A percentile compares a stretch with the other conserved stretches of the same genome.
phyloP scores from a whole-genome alignment of 306 rosid species.

The Cicer yamashitae region DNA sequence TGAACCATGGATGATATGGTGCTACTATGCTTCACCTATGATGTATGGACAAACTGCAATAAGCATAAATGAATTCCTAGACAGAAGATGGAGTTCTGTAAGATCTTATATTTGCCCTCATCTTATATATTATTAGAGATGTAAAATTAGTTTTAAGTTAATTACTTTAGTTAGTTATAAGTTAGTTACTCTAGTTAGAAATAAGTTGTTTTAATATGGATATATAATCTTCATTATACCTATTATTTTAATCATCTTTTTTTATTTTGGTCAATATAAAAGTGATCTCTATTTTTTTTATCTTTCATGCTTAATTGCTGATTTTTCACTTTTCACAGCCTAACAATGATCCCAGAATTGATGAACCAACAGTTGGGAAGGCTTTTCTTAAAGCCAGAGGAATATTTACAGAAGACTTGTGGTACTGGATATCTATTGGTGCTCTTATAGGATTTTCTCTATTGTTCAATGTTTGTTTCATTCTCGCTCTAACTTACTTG shows the following conservation, averaged over 20 bases:
- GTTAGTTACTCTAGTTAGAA: too few relatives aligned
- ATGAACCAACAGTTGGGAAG: conserved; percentile 69
- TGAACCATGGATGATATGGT: conserved; percentile 84
- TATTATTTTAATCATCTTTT: too few relatives aligned
- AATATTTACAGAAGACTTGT: conserved; percentile 55
- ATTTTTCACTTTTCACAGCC: conserved; percentile 50
- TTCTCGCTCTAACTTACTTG: conserved; percentile 63
- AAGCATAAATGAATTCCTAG: conserved; percentile 81
- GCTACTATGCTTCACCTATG: conserved; percentile 82
- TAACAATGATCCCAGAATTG: conserved; percentile 40
- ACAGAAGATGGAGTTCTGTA: conserved; percentile 80
- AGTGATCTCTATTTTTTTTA: too few relatives aligned
- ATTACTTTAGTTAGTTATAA: too few relatives aligned
- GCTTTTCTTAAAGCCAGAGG: conserved; percentile 68
- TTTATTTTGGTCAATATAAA: too few relatives aligned
- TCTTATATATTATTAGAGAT: too few relatives aligned
- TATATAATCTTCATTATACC: too few relatives aligned
- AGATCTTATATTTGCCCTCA: conserved; percentile 41
- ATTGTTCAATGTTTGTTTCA: conserved; percentile 59
- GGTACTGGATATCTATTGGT: conserved; percentile 78
- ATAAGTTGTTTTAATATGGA: too few relatives aligned
- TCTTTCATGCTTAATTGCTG: not conserved
- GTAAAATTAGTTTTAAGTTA: too few relatives aligned
- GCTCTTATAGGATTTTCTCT: conserved; percentile 70
- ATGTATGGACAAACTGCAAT: conserved; percentile 93